phyloP scores from a whole-genome alignment of 148 eudicot species.

The Rhododendron henanense region DNA sequence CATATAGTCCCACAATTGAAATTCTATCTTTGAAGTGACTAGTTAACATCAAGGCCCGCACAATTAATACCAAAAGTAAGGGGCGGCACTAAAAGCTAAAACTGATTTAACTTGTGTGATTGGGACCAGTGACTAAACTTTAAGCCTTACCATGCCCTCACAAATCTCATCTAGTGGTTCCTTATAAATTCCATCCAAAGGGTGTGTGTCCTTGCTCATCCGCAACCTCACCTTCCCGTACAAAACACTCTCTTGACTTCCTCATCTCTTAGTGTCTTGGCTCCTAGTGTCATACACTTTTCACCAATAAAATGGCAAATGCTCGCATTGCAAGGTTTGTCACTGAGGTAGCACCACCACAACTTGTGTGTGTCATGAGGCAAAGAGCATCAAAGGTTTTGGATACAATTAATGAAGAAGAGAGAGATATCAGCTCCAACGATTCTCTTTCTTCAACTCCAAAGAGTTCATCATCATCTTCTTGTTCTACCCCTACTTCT shows the following conservation, averaged over 20 bases:
- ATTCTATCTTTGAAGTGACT: background rate
- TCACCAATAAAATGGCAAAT: slow-evolving; percentile 20
- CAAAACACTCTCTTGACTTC: background rate
- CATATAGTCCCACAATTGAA: background rate
- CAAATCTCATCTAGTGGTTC: background rate
- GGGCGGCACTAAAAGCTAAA: slow-evolving; percentile 20
- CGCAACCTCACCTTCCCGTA: background rate
- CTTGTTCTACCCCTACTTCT: slow-evolving; percentile 8
- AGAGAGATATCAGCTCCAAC: slow-evolving; percentile 23
- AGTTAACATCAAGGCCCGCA: background rate
- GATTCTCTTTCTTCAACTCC: background rate
- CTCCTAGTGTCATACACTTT: background rate
- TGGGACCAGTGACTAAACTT: slow-evolving; percentile 10
- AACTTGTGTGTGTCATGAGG: slow-evolving; percentile 39
- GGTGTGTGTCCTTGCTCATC: background rate
- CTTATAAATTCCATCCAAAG: slow-evolving; percentile 12
- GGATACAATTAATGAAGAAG: slow-evolving; percentile 47
- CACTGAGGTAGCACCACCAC: slow-evolving; percentile 42
- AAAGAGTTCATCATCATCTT: background rate
- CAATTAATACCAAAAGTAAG: slow-evolving; percentile 15
- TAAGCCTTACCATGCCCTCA: background rate
- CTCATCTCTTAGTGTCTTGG: background rate
- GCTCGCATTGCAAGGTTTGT: slow-evolving; percentile 37
- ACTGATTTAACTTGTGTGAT: background rate
- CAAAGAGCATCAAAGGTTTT: slow-evolving; percentile 32